Evolutionary conservation across 768 basidiomycete genomes (phyloP).

Genomic region (Suillus sp.): DNA sequence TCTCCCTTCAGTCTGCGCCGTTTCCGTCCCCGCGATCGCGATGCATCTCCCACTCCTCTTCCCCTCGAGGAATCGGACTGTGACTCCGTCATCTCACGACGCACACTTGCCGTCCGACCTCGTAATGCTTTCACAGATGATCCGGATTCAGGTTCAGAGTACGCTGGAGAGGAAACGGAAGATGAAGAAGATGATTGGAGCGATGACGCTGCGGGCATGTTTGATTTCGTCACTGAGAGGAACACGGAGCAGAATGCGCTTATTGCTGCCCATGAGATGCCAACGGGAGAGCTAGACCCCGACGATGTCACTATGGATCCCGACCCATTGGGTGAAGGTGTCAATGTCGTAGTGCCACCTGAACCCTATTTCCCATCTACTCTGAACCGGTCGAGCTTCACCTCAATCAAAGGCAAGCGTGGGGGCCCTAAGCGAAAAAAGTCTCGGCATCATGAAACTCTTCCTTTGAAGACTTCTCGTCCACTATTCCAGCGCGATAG

Average conservation of each 20-base stretch:
- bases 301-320: conserved; percentile 60
- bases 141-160: conserved; percentile 68
- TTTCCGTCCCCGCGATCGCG: conserved; percentile 57
- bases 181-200: conserved; percentile 63
- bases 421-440: conserved; percentile 58
- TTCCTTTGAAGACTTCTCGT: conserved; percentile 68
- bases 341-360: conserved; percentile 83
- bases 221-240: conserved; percentile 81
- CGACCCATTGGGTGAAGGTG: conserved; percentile 90
- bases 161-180: conserved; percentile 47
- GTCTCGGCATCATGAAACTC: conserved; percentile 59
- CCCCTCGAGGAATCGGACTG: conserved; percentile 59
- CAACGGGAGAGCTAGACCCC: conserved; percentile 34
- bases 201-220: conserved; percentile 53
- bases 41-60: conserved; percentile 57
- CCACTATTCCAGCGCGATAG: conserved; percentile 90
- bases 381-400: conserved; percentile 56
- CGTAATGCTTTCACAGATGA: conserved; percentile 65
- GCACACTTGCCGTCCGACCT: conserved; percentile 49
- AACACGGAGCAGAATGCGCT: conserved; percentile 88
- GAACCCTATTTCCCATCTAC: conserved; percentile 83
- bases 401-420: conserved; percentile 33
- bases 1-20: conserved; percentile 82
- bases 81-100: conserved; percentile 36
- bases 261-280: conserved; percentile 33